Evolutionary conservation across 192 early-diverging fungal species (phyloP).

Genomic region (Coemansia sp.): DNA sequence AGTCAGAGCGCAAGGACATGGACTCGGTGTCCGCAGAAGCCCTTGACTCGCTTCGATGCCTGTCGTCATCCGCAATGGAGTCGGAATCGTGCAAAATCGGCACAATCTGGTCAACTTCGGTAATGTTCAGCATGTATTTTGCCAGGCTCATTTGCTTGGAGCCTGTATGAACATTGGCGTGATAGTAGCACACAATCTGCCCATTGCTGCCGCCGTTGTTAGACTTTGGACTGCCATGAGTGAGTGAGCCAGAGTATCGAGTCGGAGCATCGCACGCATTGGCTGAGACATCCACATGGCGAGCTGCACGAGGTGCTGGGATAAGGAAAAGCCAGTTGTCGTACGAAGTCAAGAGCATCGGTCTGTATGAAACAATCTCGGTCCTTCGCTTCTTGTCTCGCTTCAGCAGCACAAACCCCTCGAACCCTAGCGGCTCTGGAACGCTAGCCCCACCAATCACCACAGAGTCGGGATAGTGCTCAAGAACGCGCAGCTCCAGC

Average conservation of each 20-base stretch:
- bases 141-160: conserved; percentile 43
- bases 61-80: neutral
- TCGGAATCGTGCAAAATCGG: conserved; percentile 12
- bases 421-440: conserved; percentile 28
- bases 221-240: neutral
- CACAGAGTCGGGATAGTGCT: conserved; percentile 39
- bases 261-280: conserved; percentile 1
- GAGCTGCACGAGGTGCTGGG: conserved; percentile 30
- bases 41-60: neutral
- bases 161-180: conserved; percentile 17
- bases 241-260: neutral
- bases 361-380: conserved; percentile 25
- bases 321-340: conserved; percentile 37
- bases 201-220: neutral
- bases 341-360: conserved; percentile 30
- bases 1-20: neutral
- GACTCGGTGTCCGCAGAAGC: conserved; percentile 6
- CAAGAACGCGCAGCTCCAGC: conserved; percentile 36
- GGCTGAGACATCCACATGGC: conserved; percentile 19
- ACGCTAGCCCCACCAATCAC: conserved; percentile 1
- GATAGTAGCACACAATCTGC: conserved; percentile 22
- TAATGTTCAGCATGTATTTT: conserved; percentile 38
- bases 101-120: conserved; percentile 35
- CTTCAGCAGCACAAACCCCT: conserved; percentile 45
- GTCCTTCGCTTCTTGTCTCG: conserved; percentile 22